Conservation (phyloP, 352 stramenopile genomes). For the Phytophthora cajani region DNA sequence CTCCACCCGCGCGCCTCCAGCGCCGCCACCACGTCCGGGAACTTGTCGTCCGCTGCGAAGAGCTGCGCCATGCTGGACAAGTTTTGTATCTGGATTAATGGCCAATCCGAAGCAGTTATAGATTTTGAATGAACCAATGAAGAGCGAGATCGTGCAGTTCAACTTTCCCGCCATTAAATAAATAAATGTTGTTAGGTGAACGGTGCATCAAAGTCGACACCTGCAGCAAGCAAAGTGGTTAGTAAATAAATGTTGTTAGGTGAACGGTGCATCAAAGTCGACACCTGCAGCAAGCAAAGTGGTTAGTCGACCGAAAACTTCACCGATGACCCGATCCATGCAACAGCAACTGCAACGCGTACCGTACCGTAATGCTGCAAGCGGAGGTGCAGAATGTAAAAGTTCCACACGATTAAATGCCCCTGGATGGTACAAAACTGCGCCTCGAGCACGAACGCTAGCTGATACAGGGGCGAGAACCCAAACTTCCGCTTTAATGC, state of each 20-base stretch:
- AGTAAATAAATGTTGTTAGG: background rate
- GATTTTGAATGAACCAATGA: background rate
- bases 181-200: background rate
- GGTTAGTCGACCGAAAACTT: background rate
- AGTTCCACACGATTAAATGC: background rate
- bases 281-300: background rate
- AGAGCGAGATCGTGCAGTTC: background rate
- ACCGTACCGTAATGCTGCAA: background rate
- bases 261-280: background rate
- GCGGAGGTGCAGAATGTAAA: background rate
- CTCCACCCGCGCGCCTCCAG: slow-evolving; percentile 44
- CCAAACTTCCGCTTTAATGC: background rate
- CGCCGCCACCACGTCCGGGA: slow-evolving; percentile 39
- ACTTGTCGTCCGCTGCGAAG: slow-evolving; percentile 71
- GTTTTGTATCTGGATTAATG: background rate
- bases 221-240: background rate
- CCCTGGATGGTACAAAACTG: background rate
- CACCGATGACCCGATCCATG: background rate
- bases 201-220: background rate
- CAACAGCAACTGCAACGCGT: background rate
- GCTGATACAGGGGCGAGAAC: background rate
- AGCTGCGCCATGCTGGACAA: slow-evolving; percentile 30
- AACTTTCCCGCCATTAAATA: background rate
- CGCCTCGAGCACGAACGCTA: background rate
- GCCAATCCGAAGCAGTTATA: background rate